These are phyloP conservation scores for Trametes cingulata DNA, from an alignment of 768 basidiomycete genomes.

Conservation along the genomic window DNA sequence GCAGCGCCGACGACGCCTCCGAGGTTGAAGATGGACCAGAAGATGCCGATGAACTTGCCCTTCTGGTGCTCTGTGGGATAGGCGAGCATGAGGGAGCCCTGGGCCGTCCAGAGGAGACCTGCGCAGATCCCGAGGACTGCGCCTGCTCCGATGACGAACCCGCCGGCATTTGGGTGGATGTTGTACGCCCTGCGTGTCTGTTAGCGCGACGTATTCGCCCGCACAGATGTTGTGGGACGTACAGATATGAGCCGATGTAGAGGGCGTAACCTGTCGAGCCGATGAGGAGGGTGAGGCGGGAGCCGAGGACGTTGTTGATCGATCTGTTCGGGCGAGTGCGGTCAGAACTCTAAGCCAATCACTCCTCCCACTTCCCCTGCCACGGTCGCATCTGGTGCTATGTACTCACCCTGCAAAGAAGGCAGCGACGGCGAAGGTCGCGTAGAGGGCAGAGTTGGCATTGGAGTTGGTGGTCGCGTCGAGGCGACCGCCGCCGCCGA, in stretches of 20 bases:
- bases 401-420: slow-evolving; percentile 70
- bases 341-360: not conserved
- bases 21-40: slow-evolving; percentile 84
- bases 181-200: slow-evolving; percentile 55
- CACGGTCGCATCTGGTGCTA: not conserved
- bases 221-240: slow-evolving; percentile 26
- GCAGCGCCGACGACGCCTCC: slow-evolving; percentile 79
- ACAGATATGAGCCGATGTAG: slow-evolving; percentile 76
- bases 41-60: slow-evolving; percentile 73
- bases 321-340: slow-evolving; percentile 44
- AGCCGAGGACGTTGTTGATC: slow-evolving; percentile 80
- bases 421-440: slow-evolving; percentile 58
- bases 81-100: slow-evolving; percentile 82
- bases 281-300: slow-evolving; percentile 67
- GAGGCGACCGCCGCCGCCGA: slow-evolving; percentile 79
- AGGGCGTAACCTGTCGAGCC: slow-evolving; percentile 78
- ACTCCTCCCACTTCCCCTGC: not conserved
- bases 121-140: slow-evolving; percentile 75
- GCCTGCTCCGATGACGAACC: slow-evolving; percentile 71
- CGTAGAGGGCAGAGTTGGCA: slow-evolving; percentile 67
- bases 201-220: not conserved
- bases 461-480: slow-evolving; percentile 68
- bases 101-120: slow-evolving; percentile 77
- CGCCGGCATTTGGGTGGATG: slow-evolving; percentile 59
- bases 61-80: slow-evolving; percentile 83